Percentiles rank a stretch among this genome's conserved stretches.
phyloP scores from a whole-genome alignment of 352 stramenopile genomes.

The Salisapilia sapeloensis region DNA sequence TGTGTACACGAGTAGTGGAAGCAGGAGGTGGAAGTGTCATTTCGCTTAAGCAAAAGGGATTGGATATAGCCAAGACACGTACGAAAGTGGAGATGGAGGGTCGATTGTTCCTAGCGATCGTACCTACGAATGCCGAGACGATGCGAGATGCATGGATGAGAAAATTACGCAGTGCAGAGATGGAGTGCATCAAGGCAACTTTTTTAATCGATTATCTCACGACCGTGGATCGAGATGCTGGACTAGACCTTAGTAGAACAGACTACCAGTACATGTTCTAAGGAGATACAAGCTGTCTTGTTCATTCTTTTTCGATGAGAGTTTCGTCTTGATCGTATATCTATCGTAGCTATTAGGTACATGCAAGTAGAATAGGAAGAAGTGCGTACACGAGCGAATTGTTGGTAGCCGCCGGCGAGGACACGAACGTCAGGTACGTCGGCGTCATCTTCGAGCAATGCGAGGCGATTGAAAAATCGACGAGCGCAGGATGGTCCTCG shows the following conservation, averaged over 20 bases:
- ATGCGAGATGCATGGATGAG: constrained; percentile 60
- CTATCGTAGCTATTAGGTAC: constrained; percentile 1
- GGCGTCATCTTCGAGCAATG: constrained; percentile 20
- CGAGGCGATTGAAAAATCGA: constrained; percentile 50
- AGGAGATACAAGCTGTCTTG: constrained; percentile 8
- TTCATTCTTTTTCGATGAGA: constrained; percentile 7
- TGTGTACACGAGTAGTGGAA: constrained; percentile 61
- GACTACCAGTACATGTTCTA: constrained; percentile 3
- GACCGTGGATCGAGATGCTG: constrained; percentile 10
- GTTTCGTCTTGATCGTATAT: constrained; percentile 5
- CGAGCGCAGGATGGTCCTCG: constrained; percentile 63
- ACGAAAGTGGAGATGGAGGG: constrained; percentile 32
- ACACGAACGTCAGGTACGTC: constrained; percentile 41
- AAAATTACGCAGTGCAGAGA: constrained; percentile 36
- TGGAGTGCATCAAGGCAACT: constrained; percentile 55
- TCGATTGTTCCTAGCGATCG: constrained; percentile 30
- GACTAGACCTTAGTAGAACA: too few species aligned
- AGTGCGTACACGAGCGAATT: constrained; percentile 27
- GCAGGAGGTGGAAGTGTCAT: constrained; percentile 39
- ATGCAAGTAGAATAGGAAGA: not conserved
- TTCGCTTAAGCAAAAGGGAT: constrained; percentile 23
- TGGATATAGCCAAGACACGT: constrained; percentile 23
- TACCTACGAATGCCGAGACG: too few species aligned
- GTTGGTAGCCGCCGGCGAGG: constrained; percentile 52
- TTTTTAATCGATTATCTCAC: constrained; percentile 80